phyloP scores from a whole-genome alignment of 2,329 filamentous ascomycete genomes.

The Diaporthe ilicicola region DNA sequence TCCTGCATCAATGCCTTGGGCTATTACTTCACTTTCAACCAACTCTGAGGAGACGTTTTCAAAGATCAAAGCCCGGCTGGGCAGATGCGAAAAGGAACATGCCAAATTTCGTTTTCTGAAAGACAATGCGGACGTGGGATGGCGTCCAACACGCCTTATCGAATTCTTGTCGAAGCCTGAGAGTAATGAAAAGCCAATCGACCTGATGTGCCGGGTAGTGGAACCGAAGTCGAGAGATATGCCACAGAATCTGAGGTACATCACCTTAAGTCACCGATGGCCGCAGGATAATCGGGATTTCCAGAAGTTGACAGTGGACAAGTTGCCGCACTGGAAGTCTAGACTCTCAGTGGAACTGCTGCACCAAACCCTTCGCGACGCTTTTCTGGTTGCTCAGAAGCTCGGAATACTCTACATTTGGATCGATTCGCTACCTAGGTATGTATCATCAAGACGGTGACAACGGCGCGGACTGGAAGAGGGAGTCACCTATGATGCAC shows the following conservation, averaged over 20 bases:
- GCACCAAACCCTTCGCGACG: not conserved
- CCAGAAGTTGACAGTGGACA: not conserved
- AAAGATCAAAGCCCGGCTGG: not conserved
- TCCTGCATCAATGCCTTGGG: not conserved
- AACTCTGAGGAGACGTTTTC: not conserved
- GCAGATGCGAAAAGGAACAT: not conserved
- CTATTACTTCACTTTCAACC: not conserved
- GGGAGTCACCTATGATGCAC: not conserved
- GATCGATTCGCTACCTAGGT: conserved; percentile 19
- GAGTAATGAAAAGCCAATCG: not conserved
- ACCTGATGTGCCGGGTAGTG: not conserved
- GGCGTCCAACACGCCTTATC: not conserved
- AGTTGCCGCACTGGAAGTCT: not conserved
- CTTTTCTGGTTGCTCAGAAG: not conserved
- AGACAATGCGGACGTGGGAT: not conserved
- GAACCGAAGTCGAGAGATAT: not conserved
- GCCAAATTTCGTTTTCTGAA: not conserved
- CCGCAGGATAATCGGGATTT: not conserved
- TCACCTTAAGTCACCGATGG: conserved; percentile 14
- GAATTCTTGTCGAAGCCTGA: not conserved
- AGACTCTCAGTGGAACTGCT: not conserved
- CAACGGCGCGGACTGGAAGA: not conserved
- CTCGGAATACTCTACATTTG: not conserved
- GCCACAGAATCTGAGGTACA: not conserved
- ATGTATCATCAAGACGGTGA: not conserved